phyloP scores from a whole-genome alignment of 2,329 filamentous ascomycete species.

The Pseudofabraea citricarpa region DNA sequence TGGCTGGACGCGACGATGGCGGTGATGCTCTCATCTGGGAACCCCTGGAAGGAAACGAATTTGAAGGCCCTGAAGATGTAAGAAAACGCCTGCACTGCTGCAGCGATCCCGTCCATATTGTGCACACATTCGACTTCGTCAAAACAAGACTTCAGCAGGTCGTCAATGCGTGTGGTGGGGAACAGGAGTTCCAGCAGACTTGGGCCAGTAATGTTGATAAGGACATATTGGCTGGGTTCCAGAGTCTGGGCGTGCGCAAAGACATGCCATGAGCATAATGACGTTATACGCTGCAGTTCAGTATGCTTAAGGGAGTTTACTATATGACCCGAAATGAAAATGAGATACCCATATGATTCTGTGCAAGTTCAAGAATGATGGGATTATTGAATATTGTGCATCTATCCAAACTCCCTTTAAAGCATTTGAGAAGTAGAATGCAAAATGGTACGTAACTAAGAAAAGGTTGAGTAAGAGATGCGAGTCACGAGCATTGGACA shows the following conservation, averaged over 20 bases:
- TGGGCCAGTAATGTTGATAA: conserved; percentile 73
- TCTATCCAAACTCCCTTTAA: too few species aligned
- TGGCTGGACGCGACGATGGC: conserved; percentile 51
- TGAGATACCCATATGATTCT: too few species aligned
- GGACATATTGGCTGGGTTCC: conserved; percentile 64
- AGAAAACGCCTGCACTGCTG: conserved; percentile 47
- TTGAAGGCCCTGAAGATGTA: conserved; percentile 50
- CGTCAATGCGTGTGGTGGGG: conserved; percentile 57
- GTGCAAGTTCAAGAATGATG: too few species aligned
- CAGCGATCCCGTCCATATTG: conserved; percentile 62
- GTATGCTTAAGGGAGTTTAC: too few species aligned
- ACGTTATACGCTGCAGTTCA: too few species aligned
- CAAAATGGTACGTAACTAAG: too few species aligned
- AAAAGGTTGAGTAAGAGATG: too few species aligned
- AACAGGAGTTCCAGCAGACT: conserved; percentile 59
- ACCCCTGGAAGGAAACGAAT: conserved; percentile 39
- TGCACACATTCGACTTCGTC: conserved; percentile 62
- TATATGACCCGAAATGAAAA: too few species aligned
- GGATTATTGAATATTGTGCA: too few species aligned
- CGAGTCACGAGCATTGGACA: too few species aligned
- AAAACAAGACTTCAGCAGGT: conserved; percentile 54
- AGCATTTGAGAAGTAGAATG: too few species aligned
- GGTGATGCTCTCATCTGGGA: conserved; percentile 49
- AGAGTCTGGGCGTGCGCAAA: conserved; percentile 27
- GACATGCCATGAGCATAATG: conserved; percentile 3